Conservation (phyloP, 2,329 filamentous ascomycete species). For the Fusarium sp. region DNA sequence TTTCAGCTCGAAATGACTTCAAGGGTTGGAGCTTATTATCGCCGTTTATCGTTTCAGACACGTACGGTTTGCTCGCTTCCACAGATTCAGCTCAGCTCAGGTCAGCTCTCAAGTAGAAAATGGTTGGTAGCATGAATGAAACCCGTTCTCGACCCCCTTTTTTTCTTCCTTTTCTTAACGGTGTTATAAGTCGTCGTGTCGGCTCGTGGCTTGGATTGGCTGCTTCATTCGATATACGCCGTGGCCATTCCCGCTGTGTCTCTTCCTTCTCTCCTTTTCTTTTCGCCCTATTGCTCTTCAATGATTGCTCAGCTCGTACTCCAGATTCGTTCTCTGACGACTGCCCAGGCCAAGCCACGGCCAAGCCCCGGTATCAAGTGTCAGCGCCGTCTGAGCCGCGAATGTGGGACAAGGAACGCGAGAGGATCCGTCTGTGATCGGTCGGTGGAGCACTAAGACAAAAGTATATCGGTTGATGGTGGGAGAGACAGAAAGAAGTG, state of each 20-base stretch:
- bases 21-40: neutral
- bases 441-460: conserved; percentile 12
- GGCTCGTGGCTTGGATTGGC: neutral
- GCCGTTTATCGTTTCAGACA: conserved; percentile 6
- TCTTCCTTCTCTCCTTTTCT: neutral
- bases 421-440: conserved; percentile 1
- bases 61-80: neutral
- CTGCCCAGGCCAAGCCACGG: conserved; percentile 29
- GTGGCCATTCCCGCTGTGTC: neutral
- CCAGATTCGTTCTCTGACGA: neutral
- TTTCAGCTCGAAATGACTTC: neutral
- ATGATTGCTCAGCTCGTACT: conserved; percentile 10
- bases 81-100: conserved; percentile 13
- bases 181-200: conserved; percentile 5
- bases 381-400: conserved; percentile 32
- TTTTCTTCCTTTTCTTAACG: neutral
- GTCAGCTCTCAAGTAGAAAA: neutral
- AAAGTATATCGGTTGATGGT: conserved; percentile 9
- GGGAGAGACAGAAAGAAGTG: neutral
- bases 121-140: conserved; percentile 14
- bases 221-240: neutral
- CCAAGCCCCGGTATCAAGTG: conserved; percentile 30
- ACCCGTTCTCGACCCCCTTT: conserved; percentile 10
- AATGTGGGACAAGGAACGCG: conserved; percentile 24
- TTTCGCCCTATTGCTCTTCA: neutral